Conservation (phyloP, 768 basidiomycete species). For the Plicaturopsis crispa region DNA sequence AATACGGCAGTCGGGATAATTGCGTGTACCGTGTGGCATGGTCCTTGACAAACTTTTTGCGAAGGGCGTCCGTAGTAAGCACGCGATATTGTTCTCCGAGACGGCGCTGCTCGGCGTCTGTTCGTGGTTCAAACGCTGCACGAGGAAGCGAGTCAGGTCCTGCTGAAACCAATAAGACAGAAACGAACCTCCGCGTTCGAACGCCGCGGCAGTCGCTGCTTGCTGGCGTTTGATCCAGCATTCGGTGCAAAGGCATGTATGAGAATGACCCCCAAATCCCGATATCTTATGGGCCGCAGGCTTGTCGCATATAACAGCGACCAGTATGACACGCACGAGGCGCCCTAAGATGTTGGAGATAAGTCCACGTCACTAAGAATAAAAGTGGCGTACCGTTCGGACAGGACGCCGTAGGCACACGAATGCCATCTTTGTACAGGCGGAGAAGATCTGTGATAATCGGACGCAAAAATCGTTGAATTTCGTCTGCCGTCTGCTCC, state of each 20-base stretch:
- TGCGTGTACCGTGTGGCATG: conserved; percentile 16
- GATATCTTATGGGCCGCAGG: conserved; percentile 28
- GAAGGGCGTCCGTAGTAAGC: not conserved
- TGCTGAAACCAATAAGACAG: too few relatives aligned
- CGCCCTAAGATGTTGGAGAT: too few relatives aligned
- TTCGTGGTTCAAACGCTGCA: conserved; percentile 2
- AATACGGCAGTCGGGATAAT: conserved; percentile 20
- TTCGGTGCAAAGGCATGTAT: conserved; percentile 24
- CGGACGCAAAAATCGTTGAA: conserved; percentile 16
- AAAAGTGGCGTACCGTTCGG: too few relatives aligned
- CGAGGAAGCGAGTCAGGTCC: too few relatives aligned
- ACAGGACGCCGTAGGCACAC: conserved; percentile 13
- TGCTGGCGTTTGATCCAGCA: conserved; percentile 24
- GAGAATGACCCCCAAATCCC: conserved; percentile 21
- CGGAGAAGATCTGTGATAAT: conserved; percentile 19
- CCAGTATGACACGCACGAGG: conserved; percentile 20
- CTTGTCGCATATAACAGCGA: conserved; percentile 28
- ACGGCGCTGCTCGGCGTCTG: conserved; percentile 8
- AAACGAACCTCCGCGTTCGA: conserved; percentile 14
- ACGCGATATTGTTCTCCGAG: conserved; percentile 8
- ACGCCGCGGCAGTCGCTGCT: conserved; percentile 14
- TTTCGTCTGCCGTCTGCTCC: conserved; percentile 17
- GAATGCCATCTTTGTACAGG: conserved; percentile 16
- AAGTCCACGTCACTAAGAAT: too few relatives aligned
- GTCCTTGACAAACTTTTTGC: conserved; percentile 11